These are phyloP conservation scores for Candida ortonii DNA, from an alignment of 805 yeast species.

Conservation along the genomic window DNA sequence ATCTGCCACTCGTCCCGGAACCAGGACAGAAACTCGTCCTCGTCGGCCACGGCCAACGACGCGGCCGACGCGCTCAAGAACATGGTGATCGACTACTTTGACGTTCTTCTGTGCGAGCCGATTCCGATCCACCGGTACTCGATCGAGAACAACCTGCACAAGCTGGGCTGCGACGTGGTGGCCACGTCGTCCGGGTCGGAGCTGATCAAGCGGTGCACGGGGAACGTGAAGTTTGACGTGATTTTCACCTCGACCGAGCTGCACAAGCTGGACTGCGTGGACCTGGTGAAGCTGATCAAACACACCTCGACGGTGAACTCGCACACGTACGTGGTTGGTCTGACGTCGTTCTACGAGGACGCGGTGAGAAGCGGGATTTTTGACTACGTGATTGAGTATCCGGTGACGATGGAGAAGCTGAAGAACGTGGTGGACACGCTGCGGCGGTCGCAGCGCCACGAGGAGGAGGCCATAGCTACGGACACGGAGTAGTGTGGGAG, in stretches of 20 bases:
- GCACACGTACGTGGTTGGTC: constrained; percentile 71
- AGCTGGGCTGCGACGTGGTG: constrained; percentile 76
- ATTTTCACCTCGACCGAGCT: constrained; percentile 73
- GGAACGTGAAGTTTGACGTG: constrained; percentile 79
- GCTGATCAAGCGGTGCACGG: constrained; percentile 73
- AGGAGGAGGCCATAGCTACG: constrained; percentile 33
- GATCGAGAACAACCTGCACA: constrained; percentile 58
- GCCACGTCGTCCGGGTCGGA: constrained; percentile 79
- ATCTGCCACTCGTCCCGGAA: constrained; percentile 51
- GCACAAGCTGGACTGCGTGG: constrained; percentile 66
- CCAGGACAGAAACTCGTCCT: constrained; percentile 23
- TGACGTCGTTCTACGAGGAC: constrained; percentile 70
- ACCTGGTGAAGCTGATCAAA: constrained; percentile 72
- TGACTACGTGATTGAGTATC: constrained; percentile 73
- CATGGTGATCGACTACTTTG: constrained; percentile 37
- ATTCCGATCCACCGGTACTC: constrained; percentile 78
- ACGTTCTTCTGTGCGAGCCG: constrained; percentile 81
- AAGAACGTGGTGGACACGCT: constrained; percentile 29
- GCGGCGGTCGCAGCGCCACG: constrained; percentile 17
- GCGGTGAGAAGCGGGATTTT: constrained; percentile 55
- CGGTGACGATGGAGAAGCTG: constrained; percentile 42
- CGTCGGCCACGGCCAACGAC: constrained; percentile 21
- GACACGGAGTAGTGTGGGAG: constrained; percentile 29
- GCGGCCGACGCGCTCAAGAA: constrained; percentile 17
- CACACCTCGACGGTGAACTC: constrained; percentile 77